Percentiles rank a stretch among this genome's conserved stretches.
Evolutionary conservation across 2,329 filamentous ascomycete species (phyloP).

Genomic region (Fusarium succisae): DNA sequence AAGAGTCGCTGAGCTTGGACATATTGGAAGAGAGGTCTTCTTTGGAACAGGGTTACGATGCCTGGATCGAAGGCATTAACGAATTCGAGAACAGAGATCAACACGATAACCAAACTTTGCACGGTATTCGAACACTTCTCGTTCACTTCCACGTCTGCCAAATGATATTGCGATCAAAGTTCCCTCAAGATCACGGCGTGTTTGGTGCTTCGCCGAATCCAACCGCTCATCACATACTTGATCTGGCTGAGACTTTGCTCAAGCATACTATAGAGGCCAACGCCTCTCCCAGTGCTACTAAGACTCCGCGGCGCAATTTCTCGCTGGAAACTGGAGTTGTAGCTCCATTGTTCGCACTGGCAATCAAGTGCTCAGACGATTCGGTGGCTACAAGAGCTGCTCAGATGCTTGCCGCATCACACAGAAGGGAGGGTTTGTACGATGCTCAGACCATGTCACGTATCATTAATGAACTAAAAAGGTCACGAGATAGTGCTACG

Average conservation of each 20-base stretch:
- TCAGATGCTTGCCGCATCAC: slow-evolving; percentile 7
- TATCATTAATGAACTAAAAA: neutral
- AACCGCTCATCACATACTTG: slow-evolving; percentile 1
- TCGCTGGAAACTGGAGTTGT: slow-evolving; percentile 30
- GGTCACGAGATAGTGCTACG: neutral
- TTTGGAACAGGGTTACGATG: neutral
- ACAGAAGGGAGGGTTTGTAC: slow-evolving; percentile 31
- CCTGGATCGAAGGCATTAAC: slow-evolving; percentile 1
- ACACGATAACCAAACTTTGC: neutral
- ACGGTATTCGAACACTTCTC: neutral
- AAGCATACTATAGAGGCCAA: neutral
- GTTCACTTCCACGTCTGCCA: slow-evolving; percentile 11
- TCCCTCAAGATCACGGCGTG: slow-evolving; percentile 1
- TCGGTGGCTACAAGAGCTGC: neutral
- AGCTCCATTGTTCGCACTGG: slow-evolving; percentile 24
- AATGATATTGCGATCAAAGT: slow-evolving; percentile 21
- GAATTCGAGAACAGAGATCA: neutral
- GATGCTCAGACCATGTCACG: slow-evolving; percentile 15
- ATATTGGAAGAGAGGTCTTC: slow-evolving; percentile 10
- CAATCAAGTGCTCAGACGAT: slow-evolving; percentile 30
- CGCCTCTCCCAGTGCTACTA: neutral
- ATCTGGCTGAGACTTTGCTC: slow-evolving; percentile 6
- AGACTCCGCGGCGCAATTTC: slow-evolving; percentile 19
- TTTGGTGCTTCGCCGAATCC: slow-evolving; percentile 18
- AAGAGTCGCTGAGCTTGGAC: neutral